Evolutionary conservation across 2,329 filamentous ascomycete species (phyloP).

Genomic region (Knoxdaviesia capensis): DNA sequence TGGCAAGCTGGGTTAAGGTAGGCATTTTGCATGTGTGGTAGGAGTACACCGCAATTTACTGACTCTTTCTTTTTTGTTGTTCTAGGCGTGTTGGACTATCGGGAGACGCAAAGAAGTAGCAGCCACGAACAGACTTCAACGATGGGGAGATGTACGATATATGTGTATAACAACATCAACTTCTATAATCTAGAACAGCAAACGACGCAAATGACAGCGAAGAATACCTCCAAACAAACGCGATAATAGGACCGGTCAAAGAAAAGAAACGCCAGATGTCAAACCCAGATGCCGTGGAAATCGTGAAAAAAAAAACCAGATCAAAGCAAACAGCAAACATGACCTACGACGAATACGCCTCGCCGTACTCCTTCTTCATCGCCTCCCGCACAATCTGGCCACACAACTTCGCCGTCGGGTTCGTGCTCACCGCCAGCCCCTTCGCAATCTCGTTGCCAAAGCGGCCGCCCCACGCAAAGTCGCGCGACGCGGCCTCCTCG

Average conservation of each 20-base stretch:
- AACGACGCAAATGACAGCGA: too few species aligned
- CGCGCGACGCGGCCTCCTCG: constrained; percentile 39
- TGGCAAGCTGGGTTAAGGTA: constrained; percentile 24
- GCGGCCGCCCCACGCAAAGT: constrained; percentile 42
- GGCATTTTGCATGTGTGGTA: constrained; percentile 1
- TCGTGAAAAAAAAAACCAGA: too few species aligned
- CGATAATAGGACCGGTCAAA: not conserved
- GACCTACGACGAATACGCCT: constrained; percentile 19
- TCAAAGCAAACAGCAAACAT: too few species aligned
- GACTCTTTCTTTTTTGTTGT: constrained; percentile 1
- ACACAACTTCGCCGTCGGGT: constrained; percentile 49
- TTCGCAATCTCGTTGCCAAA: constrained; percentile 48
- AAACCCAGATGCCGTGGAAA: too few species aligned
- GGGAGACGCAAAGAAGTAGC: too few species aligned
- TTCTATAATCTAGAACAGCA: too few species aligned
- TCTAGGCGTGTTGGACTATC: constrained; percentile 9
- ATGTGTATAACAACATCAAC: too few species aligned
- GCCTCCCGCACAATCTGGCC: constrained; percentile 49
- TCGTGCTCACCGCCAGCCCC: constrained; percentile 41
- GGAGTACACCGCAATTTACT: not conserved
- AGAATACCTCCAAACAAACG: not conserved
- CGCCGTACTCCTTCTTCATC: constrained; percentile 47
- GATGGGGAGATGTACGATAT: too few species aligned
- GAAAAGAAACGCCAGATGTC: not conserved
- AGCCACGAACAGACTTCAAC: too few species aligned